Base-by-base conservation (phyloP, 345 rosid species). In the Salix brachista region DNA sequence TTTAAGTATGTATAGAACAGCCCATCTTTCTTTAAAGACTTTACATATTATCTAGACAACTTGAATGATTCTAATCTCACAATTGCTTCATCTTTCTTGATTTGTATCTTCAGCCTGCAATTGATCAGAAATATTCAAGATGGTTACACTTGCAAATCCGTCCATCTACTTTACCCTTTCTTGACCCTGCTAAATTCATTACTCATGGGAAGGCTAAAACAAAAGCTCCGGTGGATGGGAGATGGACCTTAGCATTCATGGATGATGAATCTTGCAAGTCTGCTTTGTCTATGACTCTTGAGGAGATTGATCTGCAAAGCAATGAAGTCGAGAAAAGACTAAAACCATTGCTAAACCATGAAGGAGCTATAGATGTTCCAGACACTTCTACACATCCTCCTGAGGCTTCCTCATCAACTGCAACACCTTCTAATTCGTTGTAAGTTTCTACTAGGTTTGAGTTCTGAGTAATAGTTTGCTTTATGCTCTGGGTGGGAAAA, bases 131-230 rank as follows among this genome's bases (percentile, higher is more conserved):
- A 83, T 95, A 93, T 79, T 52, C 89, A 18, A 89, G 75, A 81
- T 96, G 99, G 99, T 84, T 96, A 80, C 98, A 96, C 84, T 78
- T 96, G 81, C 84, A 94, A 75, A 89, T 96, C 80, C 94, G 98
- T 39, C 98, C 99, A 56, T 90, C 92, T 21, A 75, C 88, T 18
- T 77, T 94, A 80, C 92, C 94, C 17, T 86, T 83, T 67, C 65
- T 80, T 75, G 92, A 91, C 82, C 87, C 95, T 70, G 79, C 85
- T 61, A 92, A 86, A 85, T 68, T 85, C 61, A 82, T 69, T 65
- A 61, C 76, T 39, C 75, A 74, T 58, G 84, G 83, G 58, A 90
- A 82, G 78, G 72, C 71, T 10, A 88, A 84, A 83, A 56, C 90
- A n/a, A 96, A 88, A 86, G 77, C 90, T 77, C 78, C 92, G 67